Evolutionary conservation across 225 moss, liverwort and hornwort species (phyloP).

Genomic region (Sphagnum tenellum): DNA sequence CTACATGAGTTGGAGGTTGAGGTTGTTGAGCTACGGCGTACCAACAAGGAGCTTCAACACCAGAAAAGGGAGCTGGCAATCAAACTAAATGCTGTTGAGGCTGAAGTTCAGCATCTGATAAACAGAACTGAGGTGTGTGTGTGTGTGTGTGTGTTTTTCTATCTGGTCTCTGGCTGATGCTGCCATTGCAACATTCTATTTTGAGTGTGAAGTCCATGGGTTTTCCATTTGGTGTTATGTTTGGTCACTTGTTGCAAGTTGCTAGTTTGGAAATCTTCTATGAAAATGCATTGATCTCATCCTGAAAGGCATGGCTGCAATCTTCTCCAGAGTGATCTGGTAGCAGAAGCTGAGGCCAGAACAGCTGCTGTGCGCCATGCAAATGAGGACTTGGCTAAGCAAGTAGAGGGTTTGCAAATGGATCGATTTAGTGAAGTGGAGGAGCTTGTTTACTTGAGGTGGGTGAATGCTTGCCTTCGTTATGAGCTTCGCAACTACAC

Average conservation of each 20-base stretch:
- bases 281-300: no score
- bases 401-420: slow-evolving; percentile 74
- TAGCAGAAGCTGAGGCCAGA: slow-evolving; percentile 53
- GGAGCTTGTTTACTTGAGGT: slow-evolving; percentile 79
- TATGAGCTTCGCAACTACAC: slow-evolving; percentile 61
- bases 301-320: no score
- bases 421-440: slow-evolving; percentile 86
- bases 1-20: slow-evolving; percentile 75
- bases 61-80: slow-evolving; percentile 72
- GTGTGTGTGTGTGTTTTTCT: no score
- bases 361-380: slow-evolving; percentile 48
- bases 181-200: no score
- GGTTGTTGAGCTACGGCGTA: slow-evolving; percentile 72
- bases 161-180: no score
- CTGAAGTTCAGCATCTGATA: slow-evolving; percentile 18
- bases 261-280: no score
- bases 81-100: slow-evolving; percentile 63
- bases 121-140: no score
- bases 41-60: slow-evolving; percentile 77
- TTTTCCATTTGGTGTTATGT: no score
- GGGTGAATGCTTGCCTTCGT: slow-evolving; percentile 82
- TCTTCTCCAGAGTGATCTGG: slow-evolving; percentile 44
- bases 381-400: slow-evolving; percentile 59
- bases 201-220: no score
- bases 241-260: no score